Conservation (phyloP, 371 early-diverging fungal genomes). For the Zychaea mexicana region DNA sequence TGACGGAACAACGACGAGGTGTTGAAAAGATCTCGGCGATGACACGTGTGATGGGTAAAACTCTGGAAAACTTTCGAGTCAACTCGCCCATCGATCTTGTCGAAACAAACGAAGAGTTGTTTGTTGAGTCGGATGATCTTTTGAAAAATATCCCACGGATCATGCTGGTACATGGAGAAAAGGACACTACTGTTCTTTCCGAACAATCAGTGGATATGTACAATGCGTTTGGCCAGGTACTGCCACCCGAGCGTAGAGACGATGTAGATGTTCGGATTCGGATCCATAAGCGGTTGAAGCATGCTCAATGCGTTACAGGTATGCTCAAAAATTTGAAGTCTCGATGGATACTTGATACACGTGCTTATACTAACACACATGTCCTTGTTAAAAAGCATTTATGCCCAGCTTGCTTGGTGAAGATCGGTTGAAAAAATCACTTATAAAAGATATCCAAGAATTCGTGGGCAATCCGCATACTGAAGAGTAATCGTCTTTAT, state of each 20-base stretch:
- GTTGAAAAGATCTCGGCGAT: conserved; percentile 77
- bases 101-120: conserved; percentile 22
- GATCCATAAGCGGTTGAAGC: conserved; percentile 42
- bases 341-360: too few relatives aligned
- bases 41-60: conserved; percentile 67
- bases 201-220: conserved; percentile 47
- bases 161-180: conserved; percentile 50
- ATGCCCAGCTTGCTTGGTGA: conserved; percentile 38
- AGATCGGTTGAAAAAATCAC: conserved; percentile 25
- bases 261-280: conserved; percentile 49
- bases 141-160: conserved; percentile 40
- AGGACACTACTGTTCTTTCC: conserved; percentile 39
- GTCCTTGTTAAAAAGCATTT: conserved; percentile 20
- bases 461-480: conserved; percentile 24
- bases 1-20: conserved; percentile 65
- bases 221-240: conserved; percentile 35
- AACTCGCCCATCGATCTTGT: conserved; percentile 48
- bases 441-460: conserved; percentile 44
- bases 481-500: not conserved
- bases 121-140: conserved; percentile 31
- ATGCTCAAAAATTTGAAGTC: conserved; percentile 1
- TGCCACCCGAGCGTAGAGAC: conserved; percentile 35
- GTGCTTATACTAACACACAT: not conserved
- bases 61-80: conserved; percentile 21
- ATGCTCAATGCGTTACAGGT: conserved; percentile 48